Evolutionary conservation across 2,329 filamentous ascomycete genomes (phyloP).

Genomic region (Tolypocladium paradoxum): DNA sequence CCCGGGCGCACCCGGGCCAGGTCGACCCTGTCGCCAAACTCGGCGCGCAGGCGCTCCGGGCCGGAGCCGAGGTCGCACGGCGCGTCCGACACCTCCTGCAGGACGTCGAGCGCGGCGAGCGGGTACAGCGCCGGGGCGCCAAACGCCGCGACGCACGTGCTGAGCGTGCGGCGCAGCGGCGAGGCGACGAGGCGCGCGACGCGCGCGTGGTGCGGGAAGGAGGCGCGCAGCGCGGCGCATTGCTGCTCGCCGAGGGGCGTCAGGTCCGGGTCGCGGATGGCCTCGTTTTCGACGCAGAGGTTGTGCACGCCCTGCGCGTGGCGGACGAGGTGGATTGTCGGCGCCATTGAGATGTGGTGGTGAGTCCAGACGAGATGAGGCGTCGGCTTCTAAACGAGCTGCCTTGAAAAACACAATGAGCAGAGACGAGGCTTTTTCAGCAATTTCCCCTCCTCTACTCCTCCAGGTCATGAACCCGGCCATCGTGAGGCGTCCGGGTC

Average conservation of each 20-base stretch:
- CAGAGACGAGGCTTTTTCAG: background rate
- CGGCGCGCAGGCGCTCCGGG: conserved; percentile 39
- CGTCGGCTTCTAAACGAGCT: too few species aligned
- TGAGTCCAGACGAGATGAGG: too few species aligned
- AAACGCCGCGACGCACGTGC: conserved; percentile 66
- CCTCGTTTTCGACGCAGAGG: conserved; percentile 56
- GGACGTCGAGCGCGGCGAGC: conserved; percentile 59
- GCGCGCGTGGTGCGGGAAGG: conserved; percentile 54
- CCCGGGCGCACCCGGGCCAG: conserved; percentile 46
- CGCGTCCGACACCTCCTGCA: conserved; percentile 67
- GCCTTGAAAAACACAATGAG: background rate
- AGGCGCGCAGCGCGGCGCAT: conserved; percentile 50
- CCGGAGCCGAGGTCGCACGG: conserved; percentile 68
- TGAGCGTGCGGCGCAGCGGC: conserved; percentile 69
- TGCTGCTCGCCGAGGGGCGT: conserved; percentile 68
- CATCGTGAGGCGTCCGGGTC: background rate
- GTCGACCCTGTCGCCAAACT: conserved; percentile 57
- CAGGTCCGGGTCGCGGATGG: conserved; percentile 65
- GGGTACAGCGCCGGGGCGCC: conserved; percentile 32
- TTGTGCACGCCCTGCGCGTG: conserved; percentile 79
- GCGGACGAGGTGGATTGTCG: conserved; percentile 56
- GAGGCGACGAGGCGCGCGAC: conserved; percentile 67
- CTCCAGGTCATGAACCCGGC: background rate
- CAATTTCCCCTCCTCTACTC: background rate
- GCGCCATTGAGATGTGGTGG: too few species aligned